A percentile compares a stretch with the other conserved stretches of the same genome.
Evolutionary conservation across 202 grass and related monocot genomes (phyloP).

Genomic region (Carex sylvatica): DNA sequence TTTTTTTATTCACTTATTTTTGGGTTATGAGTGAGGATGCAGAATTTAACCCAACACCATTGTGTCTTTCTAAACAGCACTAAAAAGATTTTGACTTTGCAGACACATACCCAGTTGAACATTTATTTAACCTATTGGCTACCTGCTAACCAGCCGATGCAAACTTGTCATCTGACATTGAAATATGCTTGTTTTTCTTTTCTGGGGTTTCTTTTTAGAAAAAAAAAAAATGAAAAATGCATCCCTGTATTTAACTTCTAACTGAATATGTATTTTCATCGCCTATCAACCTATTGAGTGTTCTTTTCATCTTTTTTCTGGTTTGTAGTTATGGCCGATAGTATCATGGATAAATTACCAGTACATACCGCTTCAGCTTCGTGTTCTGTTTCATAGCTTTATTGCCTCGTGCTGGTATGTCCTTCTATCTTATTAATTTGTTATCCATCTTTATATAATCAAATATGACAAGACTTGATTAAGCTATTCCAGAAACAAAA

Average conservation of each 20-base stretch:
- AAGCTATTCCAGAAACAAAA: neutral
- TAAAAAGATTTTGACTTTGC: neutral
- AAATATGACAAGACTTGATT: neutral
- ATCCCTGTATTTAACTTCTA: neutral
- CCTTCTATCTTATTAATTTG: neutral
- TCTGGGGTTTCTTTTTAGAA: neutral
- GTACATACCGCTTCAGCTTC: constrained; percentile 90
- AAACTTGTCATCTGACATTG: neutral
- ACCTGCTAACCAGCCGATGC: neutral
- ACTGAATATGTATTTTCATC: neutral
- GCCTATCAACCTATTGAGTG: neutral
- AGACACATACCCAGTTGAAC: neutral
- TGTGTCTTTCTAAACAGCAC: neutral
- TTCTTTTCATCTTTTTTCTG: constrained; percentile 16
- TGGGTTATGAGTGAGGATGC: neutral
- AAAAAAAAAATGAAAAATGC: neutral
- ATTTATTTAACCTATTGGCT: neutral
- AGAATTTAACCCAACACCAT: neutral
- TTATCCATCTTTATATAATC: constrained; percentile 16
- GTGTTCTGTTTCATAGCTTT: constrained; percentile 80
- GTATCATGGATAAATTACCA: constrained; percentile 89
- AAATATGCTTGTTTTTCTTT: constrained; percentile 1
- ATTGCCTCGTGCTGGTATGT: constrained; percentile 77
- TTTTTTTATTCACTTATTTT: neutral
- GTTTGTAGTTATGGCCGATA: constrained; percentile 84